Evolutionary conservation across 1,284 basidiomycete genomes (phyloP), one percentile per base, ranked within the genome.

Genomic region (Meripilus lineatus): DNA sequence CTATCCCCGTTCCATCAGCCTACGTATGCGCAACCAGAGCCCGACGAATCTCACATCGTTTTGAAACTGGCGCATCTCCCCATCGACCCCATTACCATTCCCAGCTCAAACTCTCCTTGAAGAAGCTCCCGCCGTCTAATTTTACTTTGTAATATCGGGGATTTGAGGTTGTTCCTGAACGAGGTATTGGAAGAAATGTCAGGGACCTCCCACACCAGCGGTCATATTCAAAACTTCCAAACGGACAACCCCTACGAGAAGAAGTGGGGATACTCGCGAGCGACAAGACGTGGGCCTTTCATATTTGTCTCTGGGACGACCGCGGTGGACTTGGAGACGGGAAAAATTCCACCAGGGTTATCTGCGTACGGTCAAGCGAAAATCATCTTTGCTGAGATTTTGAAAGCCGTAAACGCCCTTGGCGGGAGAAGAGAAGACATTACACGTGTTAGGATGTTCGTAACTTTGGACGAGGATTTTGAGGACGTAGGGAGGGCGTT

Each of bases 231-330:
- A 11, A 46, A 32, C 30, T 59, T 66, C 55, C 53, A 46, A 44
- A 72, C 69, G 5, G 37, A 53, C 6, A 77, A 75, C 53, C 72
- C 73, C 3, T 77, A 72, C 54, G 73, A 76, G 50, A 51, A 55
- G 20, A 50, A 64, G 45, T 75, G 74, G 47, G 72, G 73, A 1
- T 75, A 74, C 55, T 73, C 71, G 24, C 62, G 73, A 45, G 73
- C 71, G 11, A 61, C 74, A 25, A 68, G 71, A 14, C 66, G 68
- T 40, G 74, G 74, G 0, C 69, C 70, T 5, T 70, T 69, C 60
- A 69, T 75, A 52, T 71, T 70, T 52, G 68, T 75, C 26, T 74
- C 72, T 13, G 73, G 74, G 2, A 75, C 74, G 17, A 75, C 73
- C 3, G 68, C 72, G n/a, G 65, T 71, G 55, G 65, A 70, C 47